phyloP scores from a whole-genome alignment of 768 basidiomycete species.

The Rhodotorula graminis region DNA sequence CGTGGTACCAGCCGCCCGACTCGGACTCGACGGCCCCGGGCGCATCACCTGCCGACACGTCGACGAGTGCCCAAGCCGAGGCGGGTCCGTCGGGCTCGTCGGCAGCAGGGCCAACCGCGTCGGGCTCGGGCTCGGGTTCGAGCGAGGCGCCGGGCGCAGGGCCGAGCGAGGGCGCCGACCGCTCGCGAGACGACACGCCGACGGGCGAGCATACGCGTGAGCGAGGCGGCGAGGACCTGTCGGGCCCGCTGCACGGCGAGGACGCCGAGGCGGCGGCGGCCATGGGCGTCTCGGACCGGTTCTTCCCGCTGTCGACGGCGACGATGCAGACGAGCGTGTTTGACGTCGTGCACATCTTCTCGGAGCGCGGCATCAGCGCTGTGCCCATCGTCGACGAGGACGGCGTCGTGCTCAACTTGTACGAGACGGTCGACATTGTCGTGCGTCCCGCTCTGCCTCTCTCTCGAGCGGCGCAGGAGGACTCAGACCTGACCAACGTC shows the following conservation, averaged over 20 bases:
- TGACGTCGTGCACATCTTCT: conserved; percentile 98
- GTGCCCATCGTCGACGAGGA: conserved; percentile 82
- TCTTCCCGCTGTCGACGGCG: conserved; percentile 85
- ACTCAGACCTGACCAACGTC: not conserved
- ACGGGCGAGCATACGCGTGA: not conserved
- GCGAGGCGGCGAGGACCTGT: not conserved
- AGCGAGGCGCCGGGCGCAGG: not conserved
- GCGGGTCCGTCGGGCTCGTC: not conserved
- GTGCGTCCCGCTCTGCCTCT: conserved; percentile 50
- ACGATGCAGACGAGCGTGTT: conserved; percentile 87
- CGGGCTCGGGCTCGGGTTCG: not conserved
- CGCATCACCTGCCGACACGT: not conserved
- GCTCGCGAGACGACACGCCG: not conserved
- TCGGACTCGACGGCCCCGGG: not conserved
- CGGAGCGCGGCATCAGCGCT: conserved; percentile 86
- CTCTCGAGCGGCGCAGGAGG: not conserved
- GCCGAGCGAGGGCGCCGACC: not conserved
- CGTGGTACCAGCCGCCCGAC: conserved; percentile 46
- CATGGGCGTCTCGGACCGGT: conserved; percentile 57
- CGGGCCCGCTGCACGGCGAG: not conserved
- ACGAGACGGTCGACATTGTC: conserved; percentile 98
- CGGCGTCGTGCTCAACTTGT: conserved; percentile 89
- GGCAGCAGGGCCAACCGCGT: not conserved
- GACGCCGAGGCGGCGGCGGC: not conserved
- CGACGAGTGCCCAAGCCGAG: not conserved